Base-by-base conservation (phyloP, 1,284 basidiomycete genomes). In the Melampsora larici-populina region DNA sequence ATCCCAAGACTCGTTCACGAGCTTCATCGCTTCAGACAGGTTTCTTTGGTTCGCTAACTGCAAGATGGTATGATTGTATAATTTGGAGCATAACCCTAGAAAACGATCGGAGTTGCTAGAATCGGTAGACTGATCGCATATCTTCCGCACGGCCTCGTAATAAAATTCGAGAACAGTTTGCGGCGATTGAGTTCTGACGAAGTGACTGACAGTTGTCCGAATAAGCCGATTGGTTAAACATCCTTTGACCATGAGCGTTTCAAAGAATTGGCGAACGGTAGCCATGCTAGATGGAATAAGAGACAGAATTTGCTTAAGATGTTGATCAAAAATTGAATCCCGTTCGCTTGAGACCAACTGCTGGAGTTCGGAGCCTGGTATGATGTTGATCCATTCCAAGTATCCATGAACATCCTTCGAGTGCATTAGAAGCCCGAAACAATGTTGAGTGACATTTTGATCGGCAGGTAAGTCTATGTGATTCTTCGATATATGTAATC, bases 21-120 rank as follows among this genome's bases (percentile, higher is more conserved):
- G 58, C n/a, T 77, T 13, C 7, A 77, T 9, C 8, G 74, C 74
- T 15, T 77, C 74, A 48, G 67, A 63, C 46, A 77, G 58, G 33
- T 77, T 36, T 17, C 60, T 58, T 77, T 77, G 74, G 60, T 77
- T 77, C 33, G 74, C 74, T 58, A 77, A 55, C n/a, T 77, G 74
- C n/a, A 77, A 46, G 51, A 77, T 60, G n/a, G 68, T 43, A 33
- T 69, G 68, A 65, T 77, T 60, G 26, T 33, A 29, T 64, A 64
- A 64, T 31, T 31, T 18, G 29, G n/a, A 8, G 26, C 55, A 58
- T n/a, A 21, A 21, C 7, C n/a, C 29, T 48, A 62, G 67, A 7
- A n/a, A 63, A 15, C 29, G 49, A 40, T 33, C 36, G 15, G 48
- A 33, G 15, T 63, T 51, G 62, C 48, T 46, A 33, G n/a, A 48